Conservation (phyloP, 2,329 filamentous ascomycete species). For the Xylariaceae sp. region DNA sequence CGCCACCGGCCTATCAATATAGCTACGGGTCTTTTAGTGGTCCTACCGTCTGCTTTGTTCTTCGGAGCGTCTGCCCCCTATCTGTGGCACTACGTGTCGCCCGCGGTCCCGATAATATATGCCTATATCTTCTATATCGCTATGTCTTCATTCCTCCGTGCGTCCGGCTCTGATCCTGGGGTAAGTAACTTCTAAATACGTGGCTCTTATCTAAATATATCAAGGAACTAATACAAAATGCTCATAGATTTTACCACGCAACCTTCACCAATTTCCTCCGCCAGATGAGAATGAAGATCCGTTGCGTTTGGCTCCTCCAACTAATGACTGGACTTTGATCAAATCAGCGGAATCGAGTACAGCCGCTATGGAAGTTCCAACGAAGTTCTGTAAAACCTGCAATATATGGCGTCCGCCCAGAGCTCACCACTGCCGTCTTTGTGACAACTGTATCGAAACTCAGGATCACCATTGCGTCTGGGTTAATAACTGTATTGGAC, state of each 20-base stretch:
- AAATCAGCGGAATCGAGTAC: conserved; percentile 76
- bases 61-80: conserved; percentile 84
- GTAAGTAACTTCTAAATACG: conserved; percentile 60
- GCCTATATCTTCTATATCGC: conserved; percentile 91
- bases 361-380: conserved; percentile 95
- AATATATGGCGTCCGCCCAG: conserved; percentile 96
- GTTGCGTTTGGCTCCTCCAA: conserved; percentile 79
- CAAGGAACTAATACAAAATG: conserved; percentile 11
- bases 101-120: conserved; percentile 86
- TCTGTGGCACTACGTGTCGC: conserved; percentile 85
- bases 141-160: conserved; percentile 92
- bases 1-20: conserved; percentile 87
- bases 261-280: conserved; percentile 87
- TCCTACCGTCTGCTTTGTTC: conserved; percentile 81
- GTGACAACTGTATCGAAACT: conserved; percentile 96
- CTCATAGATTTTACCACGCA: conserved; percentile 85
- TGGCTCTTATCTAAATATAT: not conserved
- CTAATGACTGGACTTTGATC: conserved; percentile 93
- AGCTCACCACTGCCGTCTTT: conserved; percentile 93
- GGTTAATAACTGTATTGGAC: conserved; percentile 97
- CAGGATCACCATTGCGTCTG: conserved; percentile 98
- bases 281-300: conserved; percentile 78
- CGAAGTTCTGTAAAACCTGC: conserved; percentile 98
- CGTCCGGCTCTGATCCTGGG: conserved; percentile 89
- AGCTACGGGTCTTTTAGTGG: conserved; percentile 79